Base-by-base conservation (phyloP, 2,329 filamentous ascomycete species). In the Stagonosporopsis chrysanthemi region DNA sequence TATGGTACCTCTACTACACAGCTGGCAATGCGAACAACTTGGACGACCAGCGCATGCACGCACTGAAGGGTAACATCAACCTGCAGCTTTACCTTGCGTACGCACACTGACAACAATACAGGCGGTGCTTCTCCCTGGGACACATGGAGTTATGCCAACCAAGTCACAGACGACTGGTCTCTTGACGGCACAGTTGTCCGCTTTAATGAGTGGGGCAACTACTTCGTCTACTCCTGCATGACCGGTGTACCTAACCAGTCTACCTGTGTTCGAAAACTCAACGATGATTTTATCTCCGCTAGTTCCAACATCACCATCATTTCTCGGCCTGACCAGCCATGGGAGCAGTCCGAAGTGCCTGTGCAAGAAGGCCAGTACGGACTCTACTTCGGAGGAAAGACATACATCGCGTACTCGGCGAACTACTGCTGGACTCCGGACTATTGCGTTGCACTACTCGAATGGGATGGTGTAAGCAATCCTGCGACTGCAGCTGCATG, bases 1-100 rank as follows among this genome's bases (percentile, higher is more conserved):
- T 66, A 23, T 82, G 84, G 83, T 85, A 83, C 54, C 78, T 86
- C 33, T 86, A 86, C 71, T 86, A 85, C 66, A 83, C 83, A 0
- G 81, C 83, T 1, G 82, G 83, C 0, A 75, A 75, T 24, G 67
- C 48, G 3, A 73, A 70, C 3, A 77, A 83, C 56, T 71, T 85
- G 1, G 80, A 80, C 24, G 77, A 77, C 1, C 84, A 87, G 69
- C 77, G 80, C 4, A 69, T 79, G 6, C 80, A 86, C 52, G 84
- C 83, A n/a, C 75, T 86, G 3, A 77, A 79, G 60, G 83, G 82
- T 81, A 58, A 48, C 66, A 58, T 7, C 15, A 24, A 1, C 4
- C 17, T 17, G 2, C n/a, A 8, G 17, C 24, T 9, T 26, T 17
- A 6, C 11, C n/a, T 28, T 19, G n/a, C 23, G 38, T 24, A 4